A percentile compares a stretch with the other conserved stretches of the same genome.
Conservation (phyloP, 2,329 filamentous ascomycete species). For the Xylariaceae sp. region DNA sequence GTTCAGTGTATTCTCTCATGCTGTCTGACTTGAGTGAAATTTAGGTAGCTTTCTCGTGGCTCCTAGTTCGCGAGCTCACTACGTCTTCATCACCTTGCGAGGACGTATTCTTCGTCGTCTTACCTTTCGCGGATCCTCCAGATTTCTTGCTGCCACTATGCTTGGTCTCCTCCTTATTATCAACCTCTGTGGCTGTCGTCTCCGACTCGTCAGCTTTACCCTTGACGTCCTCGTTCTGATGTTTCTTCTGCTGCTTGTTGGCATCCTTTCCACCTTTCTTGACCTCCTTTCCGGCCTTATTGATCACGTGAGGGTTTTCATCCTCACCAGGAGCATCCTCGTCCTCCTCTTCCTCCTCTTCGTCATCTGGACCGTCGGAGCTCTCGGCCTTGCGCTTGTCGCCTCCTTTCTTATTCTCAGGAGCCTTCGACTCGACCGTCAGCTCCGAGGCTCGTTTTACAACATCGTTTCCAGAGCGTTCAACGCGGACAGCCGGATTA, state of each 20-base stretch:
- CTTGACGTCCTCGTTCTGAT: constrained; percentile 23
- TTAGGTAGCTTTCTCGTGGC: constrained; percentile 13
- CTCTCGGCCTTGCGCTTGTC: constrained; percentile 19
- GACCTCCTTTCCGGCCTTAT: constrained; percentile 22
- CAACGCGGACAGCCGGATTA: constrained; percentile 57
- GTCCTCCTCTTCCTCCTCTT: constrained; percentile 1
- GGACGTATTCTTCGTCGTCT: constrained; percentile 12
- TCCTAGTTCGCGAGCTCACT: constrained; percentile 25
- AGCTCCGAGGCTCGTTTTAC: constrained; percentile 59
- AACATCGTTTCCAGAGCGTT: constrained; percentile 57
- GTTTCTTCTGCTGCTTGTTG: constrained; percentile 29
- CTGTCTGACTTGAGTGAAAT: neutral
- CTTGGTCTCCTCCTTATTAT: constrained; percentile 15
- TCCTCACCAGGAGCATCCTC: constrained; percentile 1
- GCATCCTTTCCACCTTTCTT: constrained; percentile 27
- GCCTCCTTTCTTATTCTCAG: constrained; percentile 21
- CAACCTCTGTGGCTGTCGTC: constrained; percentile 15
- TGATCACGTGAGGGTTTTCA: constrained; percentile 15
- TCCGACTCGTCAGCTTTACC: constrained; percentile 14
- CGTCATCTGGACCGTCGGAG: constrained; percentile 5
- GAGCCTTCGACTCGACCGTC: constrained; percentile 45
- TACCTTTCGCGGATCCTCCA: neutral
- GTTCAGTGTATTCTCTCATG: neutral
- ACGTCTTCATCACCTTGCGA: constrained; percentile 18
- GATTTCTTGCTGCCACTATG: neutral